Evolutionary conservation across 257 asterid genomes (phyloP), one percentile per base, ranked within the genome.

Genomic region (Jaltomata sinuosa): DNA sequence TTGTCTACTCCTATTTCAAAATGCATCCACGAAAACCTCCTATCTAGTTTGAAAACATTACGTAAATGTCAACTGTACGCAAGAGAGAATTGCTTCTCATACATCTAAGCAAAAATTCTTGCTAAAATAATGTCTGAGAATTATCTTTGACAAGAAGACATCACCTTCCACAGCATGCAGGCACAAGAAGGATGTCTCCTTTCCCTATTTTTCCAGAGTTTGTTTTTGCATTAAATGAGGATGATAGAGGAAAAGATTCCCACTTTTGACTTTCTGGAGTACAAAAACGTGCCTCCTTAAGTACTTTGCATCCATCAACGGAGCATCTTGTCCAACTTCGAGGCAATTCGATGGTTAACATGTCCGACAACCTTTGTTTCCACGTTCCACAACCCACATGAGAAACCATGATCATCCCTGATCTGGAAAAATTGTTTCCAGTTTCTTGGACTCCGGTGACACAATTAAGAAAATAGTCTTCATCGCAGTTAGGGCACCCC

Each of bases 401-500:
- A 67, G 98, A 92, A 88, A 93, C 87, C 98, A 93, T 94, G 80
- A 96, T 87, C 80, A 86, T 85, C 82, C 99, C 99, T 77, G 92
- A 83, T 85, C 88, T 87, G 31, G 92, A 84, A 62, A 80, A 82
- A 67, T 62, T 61, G 19, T 84, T 85, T 57, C 83, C 90, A 83
- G 84, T 88, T 85, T 47, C 34, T 59, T 76, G 61, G 61, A 76
- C 42, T 16, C 84, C 89, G 3, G 85, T 22, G 36, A 71, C 82
- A 47, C 86, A 59, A 55, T 7, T 54, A 69, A 87, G 84, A 57
- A 90, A 86, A 83, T 87, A 81, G 34, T 84, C 88, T 36, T 88
- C 92, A 79, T 79, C 91, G 98, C 99, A 96, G 88, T 94, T 93
- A 1, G 98, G 99, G 86, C 99, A 94, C 80, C 99, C 98, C 98